Base-by-base conservation (phyloP, 495 filamentous ascomycete genomes). In the Stereocaulon alpinum region DNA sequence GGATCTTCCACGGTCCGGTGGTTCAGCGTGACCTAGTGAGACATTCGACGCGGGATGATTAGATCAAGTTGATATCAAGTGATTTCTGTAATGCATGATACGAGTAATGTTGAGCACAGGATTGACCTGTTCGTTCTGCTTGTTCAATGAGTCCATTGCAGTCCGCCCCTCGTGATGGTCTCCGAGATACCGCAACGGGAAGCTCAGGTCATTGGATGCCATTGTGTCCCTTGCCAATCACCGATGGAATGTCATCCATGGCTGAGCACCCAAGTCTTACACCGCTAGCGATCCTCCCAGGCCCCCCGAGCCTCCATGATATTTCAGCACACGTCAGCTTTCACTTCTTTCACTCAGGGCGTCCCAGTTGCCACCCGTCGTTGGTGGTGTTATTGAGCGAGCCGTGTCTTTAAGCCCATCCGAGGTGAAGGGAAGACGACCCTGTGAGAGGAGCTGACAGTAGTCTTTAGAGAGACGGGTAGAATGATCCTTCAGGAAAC, bases 41-140 rank as follows among this genome's bases (percentile, higher is more conserved):
- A 52, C 49, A 52, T 34, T 10, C 17, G 10, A 37, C 3, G 30
- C 49, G 49, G 49, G 49, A 52, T 52, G 49, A 52, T 52, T 37
- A 52, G 49, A 52, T 52, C 49, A 52, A 52, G 27, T 52, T 20
- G 49, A 52, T 52, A 52, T 37, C 49, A 52, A n/a, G 49, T 51
- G 49, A 51, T 17, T 37, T 32, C 10, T 27, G 30, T 5, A n/a
- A 37, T 18, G 15, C 49, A 18, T 10, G 2, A 52, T 10, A 32
- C 30, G 17, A 37, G 9, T 2, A 10, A 18, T 34, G 7, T 10
- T 20, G 12, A n/a, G 49, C 30, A 52, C 10, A 37, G 18, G 0
- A 52, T 11, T n/a, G 27, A 52, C 49, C n/a, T 6, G n/a, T 37
- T 52, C 22, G 49, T 32, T 11, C 14, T 20, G 34, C n/a, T 18